These are phyloP conservation scores for Nigrospora sphaerica DNA, from an alignment of 2,329 filamentous ascomycete species.

Conservation along the genomic window DNA sequence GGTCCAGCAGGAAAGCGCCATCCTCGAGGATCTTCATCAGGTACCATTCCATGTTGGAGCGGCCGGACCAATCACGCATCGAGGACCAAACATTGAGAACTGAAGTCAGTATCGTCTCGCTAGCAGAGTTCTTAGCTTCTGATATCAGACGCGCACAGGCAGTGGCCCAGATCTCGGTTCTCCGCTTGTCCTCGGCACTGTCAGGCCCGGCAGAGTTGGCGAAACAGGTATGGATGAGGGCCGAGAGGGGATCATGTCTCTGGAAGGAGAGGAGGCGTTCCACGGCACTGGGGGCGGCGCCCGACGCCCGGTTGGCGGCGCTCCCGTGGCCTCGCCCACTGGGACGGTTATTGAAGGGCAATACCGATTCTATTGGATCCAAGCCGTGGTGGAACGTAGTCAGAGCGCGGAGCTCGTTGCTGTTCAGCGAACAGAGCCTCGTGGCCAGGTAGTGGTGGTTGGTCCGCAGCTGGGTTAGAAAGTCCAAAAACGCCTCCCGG, in stretches of 20 bases:
- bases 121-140: conserved; percentile 56
- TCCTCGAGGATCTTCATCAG: conserved; percentile 92
- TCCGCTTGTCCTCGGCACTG: conserved; percentile 70
- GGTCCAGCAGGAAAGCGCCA: conserved; percentile 83
- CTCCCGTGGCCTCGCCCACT: conserved; percentile 37
- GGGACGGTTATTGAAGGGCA: conserved; percentile 57
- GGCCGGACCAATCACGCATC: conserved; percentile 85
- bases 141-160: conserved; percentile 78
- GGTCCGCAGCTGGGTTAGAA: conserved; percentile 74
- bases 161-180: conserved; percentile 82
- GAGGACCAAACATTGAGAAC: conserved; percentile 83
- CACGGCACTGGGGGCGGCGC: conserved; percentile 55
- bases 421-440: conserved; percentile 68
- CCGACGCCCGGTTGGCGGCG: conserved; percentile 37
- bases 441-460: conserved; percentile 85
- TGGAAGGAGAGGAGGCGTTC: conserved; percentile 85
- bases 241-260: conserved; percentile 77
- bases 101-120: conserved; percentile 74
- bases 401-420: conserved; percentile 69
- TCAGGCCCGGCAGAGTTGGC: conserved; percentile 77
- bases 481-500: conserved; percentile 68
- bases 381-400: conserved; percentile 71
- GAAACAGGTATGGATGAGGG: conserved; percentile 82
- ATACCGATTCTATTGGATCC: conserved; percentile 77
- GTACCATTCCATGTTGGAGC: conserved; percentile 85